phyloP scores from a whole-genome alignment of 345 rosid species.

The Excoecaria agallocha region DNA sequence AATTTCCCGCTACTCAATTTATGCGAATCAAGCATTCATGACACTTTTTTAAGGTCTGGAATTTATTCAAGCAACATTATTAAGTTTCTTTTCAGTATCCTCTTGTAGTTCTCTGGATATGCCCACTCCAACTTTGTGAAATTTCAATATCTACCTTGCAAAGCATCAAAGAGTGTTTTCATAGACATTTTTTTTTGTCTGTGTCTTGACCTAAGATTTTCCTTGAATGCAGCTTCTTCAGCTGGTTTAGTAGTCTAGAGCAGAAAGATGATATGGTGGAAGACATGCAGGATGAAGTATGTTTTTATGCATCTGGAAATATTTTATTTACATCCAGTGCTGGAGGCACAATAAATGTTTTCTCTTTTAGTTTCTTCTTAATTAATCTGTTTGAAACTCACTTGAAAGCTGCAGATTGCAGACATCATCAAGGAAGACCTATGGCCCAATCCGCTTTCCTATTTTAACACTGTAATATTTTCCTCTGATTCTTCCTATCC shows the following conservation, averaged over 20 bases:
- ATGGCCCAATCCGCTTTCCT: slow-evolving; percentile 90
- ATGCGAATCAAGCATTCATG: neutral
- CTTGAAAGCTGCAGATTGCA: slow-evolving; percentile 56
- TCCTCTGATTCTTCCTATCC: slow-evolving; percentile 2
- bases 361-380: neutral
- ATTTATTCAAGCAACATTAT: neutral
- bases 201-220: neutral
- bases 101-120: neutral
- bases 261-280: slow-evolving; percentile 50
- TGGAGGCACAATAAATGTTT: neutral
- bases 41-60: neutral
- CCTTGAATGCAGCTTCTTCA: slow-evolving; percentile 65
- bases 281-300: slow-evolving; percentile 78
- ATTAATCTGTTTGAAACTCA: slow-evolving; percentile 6
- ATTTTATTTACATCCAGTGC: neutral
- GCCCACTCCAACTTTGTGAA: neutral
- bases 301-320: slow-evolving; percentile 5
- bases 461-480: slow-evolving; percentile 67
- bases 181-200: neutral
- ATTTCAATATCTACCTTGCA: neutral
- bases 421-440: slow-evolving; percentile 91
- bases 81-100: neutral
- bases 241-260: slow-evolving; percentile 67
- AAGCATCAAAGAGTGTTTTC: neutral
- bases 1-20: too few relatives aligned